Percentiles rank a stretch among this genome's conserved stretches.
Evolutionary conservation across 2,329 filamentous ascomycete species (phyloP).

Genomic region (Didymella segeticola): DNA sequence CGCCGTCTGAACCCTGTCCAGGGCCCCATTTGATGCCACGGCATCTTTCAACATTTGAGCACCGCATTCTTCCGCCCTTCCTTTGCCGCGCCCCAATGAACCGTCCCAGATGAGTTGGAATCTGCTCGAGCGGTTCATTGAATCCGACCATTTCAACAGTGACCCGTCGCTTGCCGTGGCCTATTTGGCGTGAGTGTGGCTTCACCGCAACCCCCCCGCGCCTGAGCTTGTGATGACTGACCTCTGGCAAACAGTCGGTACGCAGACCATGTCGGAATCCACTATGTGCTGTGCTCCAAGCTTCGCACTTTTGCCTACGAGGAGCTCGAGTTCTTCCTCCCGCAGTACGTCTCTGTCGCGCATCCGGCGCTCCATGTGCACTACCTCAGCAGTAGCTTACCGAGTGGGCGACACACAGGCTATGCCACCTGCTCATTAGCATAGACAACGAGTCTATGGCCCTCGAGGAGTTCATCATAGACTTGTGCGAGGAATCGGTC

Average conservation of each 20-base stretch:
- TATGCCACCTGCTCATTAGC: slow-evolving; percentile 87
- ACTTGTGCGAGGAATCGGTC: slow-evolving; percentile 86
- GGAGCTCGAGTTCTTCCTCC: slow-evolving; percentile 91
- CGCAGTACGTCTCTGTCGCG: slow-evolving; percentile 54
- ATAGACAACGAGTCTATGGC: slow-evolving; percentile 93
- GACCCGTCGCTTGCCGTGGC: slow-evolving; percentile 88
- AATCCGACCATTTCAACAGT: slow-evolving; percentile 93
- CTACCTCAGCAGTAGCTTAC: slow-evolving; percentile 52
- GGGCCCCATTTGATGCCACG: slow-evolving; percentile 16
- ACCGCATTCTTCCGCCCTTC: slow-evolving; percentile 3
- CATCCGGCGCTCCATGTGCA: neutral
- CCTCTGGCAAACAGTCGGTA: slow-evolving; percentile 70
- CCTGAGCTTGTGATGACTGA: slow-evolving; percentile 10
- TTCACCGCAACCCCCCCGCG: slow-evolving; percentile 17
- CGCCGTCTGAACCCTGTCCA: slow-evolving; percentile 12
- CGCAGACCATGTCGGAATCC: slow-evolving; percentile 87
- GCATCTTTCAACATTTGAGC: slow-evolving; percentile 5
- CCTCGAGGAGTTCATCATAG: slow-evolving; percentile 83
- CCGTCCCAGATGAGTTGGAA: slow-evolving; percentile 70
- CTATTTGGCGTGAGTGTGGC: slow-evolving; percentile 77
- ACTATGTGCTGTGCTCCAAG: slow-evolving; percentile 88
- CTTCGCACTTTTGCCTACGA: slow-evolving; percentile 87
- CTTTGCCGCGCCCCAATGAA: slow-evolving; percentile 42
- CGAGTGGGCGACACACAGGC: slow-evolving; percentile 34
- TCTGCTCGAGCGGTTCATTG: slow-evolving; percentile 87